phyloP scores from a whole-genome alignment of 306 rosid species.

The Fragaria nilgerrensis region DNA sequence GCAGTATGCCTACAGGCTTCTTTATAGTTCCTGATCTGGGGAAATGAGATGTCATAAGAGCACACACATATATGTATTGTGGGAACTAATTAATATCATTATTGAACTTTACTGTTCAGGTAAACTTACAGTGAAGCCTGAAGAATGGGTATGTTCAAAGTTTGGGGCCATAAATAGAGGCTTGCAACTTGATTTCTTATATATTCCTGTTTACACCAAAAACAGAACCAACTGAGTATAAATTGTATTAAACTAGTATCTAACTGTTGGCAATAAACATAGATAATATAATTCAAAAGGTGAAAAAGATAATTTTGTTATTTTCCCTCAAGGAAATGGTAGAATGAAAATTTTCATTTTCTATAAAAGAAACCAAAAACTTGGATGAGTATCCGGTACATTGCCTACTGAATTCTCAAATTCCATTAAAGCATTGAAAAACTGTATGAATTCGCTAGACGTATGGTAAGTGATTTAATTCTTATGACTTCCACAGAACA shows the following conservation, averaged over 20 bases:
- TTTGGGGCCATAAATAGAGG: conserved; percentile 31
- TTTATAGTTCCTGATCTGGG: conserved; percentile 17
- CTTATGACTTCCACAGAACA: neutral
- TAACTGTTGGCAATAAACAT: neutral
- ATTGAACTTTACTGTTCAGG: neutral
- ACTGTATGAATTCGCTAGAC: neutral
- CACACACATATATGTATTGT: neutral
- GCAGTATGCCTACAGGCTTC: conserved; percentile 37
- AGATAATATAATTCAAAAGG: neutral
- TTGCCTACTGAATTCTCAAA: neutral
- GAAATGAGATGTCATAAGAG: neutral
- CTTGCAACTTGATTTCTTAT: conserved; percentile 25
- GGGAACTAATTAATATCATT: neutral
- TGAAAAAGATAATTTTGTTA: neutral
- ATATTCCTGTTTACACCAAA: conserved; percentile 16
- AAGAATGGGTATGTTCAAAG: conserved; percentile 27
- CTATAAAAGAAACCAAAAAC: neutral
- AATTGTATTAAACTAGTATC: neutral
- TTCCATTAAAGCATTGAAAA: neutral
- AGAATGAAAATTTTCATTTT: neutral
- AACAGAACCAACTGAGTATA: neutral
- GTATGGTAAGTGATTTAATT: neutral
- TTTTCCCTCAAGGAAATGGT: neutral
- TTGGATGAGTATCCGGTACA: neutral
- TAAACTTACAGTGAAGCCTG: conserved; percentile 24